Percentiles rank a stretch among this genome's conserved stretches.
Evolutionary conservation across 1,284 basidiomycete species (phyloP).

Genomic region (Ganoderma boninense): DNA sequence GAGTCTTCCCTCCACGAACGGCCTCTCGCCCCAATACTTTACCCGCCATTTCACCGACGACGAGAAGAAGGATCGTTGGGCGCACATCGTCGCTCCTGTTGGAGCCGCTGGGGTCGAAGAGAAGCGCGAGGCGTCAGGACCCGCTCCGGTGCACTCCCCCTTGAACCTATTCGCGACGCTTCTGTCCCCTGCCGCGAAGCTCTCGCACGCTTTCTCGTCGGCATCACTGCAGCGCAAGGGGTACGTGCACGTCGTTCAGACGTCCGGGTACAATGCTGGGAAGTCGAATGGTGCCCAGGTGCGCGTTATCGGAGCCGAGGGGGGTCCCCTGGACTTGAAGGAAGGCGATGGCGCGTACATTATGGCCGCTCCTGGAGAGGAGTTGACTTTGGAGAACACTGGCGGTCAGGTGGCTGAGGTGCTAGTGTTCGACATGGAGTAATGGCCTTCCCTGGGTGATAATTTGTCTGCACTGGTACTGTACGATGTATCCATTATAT

Average conservation of each 20-base stretch:
- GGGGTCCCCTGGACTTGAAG: constrained; percentile 50
- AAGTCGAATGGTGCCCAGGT: constrained; percentile 59
- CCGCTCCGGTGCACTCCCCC: constrained; percentile 76
- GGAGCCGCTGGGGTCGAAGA: constrained; percentile 54
- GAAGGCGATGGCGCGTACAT: constrained; percentile 85
- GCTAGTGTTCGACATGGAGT: constrained; percentile 78
- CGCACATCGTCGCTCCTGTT: constrained; percentile 17
- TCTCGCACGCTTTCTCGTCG: constrained; percentile 56
- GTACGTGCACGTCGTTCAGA: constrained; percentile 80
- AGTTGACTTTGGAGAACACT: constrained; percentile 64
- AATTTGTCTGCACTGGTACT: background rate
- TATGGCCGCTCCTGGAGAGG: constrained; percentile 50
- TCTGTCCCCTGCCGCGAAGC: constrained; percentile 59
- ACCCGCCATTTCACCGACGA: constrained; percentile 86
- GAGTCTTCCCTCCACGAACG: constrained; percentile 68
- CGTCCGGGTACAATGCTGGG: constrained; percentile 75
- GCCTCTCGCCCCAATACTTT: constrained; percentile 80
- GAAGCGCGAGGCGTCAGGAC: constrained; percentile 72
- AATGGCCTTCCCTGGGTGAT: constrained; percentile 12
- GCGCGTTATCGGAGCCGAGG: constrained; percentile 49
- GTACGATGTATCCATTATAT: background rate
- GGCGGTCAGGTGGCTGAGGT: constrained; percentile 71
- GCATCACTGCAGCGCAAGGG: constrained; percentile 38
- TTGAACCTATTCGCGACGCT: constrained; percentile 74
- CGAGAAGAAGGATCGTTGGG: constrained; percentile 79